Base-by-base conservation (phyloP, 257 asterid species). In the Jasminum sambac region DNA sequence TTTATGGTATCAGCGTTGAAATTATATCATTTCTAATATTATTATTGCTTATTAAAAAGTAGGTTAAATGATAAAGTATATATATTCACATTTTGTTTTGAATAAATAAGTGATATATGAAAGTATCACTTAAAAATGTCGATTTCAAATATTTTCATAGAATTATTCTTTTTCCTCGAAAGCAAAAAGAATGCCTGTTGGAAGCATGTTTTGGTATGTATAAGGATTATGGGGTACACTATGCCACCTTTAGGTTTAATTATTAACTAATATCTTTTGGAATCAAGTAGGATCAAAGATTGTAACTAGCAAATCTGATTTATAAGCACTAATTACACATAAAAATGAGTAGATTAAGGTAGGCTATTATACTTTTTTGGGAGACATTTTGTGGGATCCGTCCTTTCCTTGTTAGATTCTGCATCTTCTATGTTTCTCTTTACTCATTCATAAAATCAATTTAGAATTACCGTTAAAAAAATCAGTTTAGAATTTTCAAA, bases 361-460 rank as follows among this genome's bases (percentile, higher is more conserved):
- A 46, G 64, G 67, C 58, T 42, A 74, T 64, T 30, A 30, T 83
- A 82, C 46, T 55, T 67, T 48, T 62, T 70, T 70, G 55, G 48
- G 71, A 74, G 86, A 78, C n/a, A n/a, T 82, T 64, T 68, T 66
- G 84, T 75, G 82, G 84, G 84, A 83, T 84, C 70, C 58, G 77
- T 76, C 14, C 0, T 10, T 55, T 55, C 16, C n/a, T 55, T 55
- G 37, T 34, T 40, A 74, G 84, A 76, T 78, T 78, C 74, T 72
- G 83, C 69, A 73, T 73, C 65, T 70, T 79, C 17, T 74, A 73
- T 79, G 83, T 81, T 66, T 72, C 73, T 72, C 76, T 66, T 66
- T 77, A 48, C 78, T 69, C 37, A 30, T 41, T 72, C 65, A 58
- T 26, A 40, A 74, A 64, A 84, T 82, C 83, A 71, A 25, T 71